Evolutionary conservation across 257 asterid genomes (phyloP), one percentile per base, ranked within the genome.

Genomic region (Nicotiana benthamiana): DNA sequence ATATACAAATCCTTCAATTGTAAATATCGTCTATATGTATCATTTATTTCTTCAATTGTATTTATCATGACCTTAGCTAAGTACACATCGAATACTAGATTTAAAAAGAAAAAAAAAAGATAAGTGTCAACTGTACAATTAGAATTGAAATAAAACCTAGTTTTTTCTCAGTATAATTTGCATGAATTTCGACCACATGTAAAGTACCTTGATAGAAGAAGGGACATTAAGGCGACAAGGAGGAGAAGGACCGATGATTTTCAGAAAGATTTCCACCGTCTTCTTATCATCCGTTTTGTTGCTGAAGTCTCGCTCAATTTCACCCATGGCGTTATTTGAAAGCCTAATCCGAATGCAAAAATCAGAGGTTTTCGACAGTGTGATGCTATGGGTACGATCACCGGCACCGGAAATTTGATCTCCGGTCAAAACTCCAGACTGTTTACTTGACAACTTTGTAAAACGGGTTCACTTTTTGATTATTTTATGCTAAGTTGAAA

Each of bases 221-320:
- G 97, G 90, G 70, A 94, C 88, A 77, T 75, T 63, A 54, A 94
- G 90, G 83, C 94, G 93, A 88, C 89, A 88, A 27, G 93, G 91
- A 80, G 95, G 94, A 72, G 87, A 87, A 79, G 98, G 98, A 13
- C 98, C 98, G 78, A 94, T 89, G 43, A 90, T 83, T 22, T 89
- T 94, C 76, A 94, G 86, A 63, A 75, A 85, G 46, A 94, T 93
- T 82, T 86, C 87, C 20, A 91, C 97, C 85, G 81, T 87, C 72
- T 63, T 54, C 70, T 62, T 63, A 59, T 79, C 90, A 80, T 65
- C 77, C 79, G 13, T 67, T 20, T 36, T 36, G 43, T 36, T 36
- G 43, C 43, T 36, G 43, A 36, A 36, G 7, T 36, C 43, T 36
- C 43, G 62, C 77, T 62, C 83, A 75, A 17, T 43, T 17, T 81